Evolutionary conservation across 139 green algal species (phyloP).

Genomic region (Spirogloea muscicola): DNA sequence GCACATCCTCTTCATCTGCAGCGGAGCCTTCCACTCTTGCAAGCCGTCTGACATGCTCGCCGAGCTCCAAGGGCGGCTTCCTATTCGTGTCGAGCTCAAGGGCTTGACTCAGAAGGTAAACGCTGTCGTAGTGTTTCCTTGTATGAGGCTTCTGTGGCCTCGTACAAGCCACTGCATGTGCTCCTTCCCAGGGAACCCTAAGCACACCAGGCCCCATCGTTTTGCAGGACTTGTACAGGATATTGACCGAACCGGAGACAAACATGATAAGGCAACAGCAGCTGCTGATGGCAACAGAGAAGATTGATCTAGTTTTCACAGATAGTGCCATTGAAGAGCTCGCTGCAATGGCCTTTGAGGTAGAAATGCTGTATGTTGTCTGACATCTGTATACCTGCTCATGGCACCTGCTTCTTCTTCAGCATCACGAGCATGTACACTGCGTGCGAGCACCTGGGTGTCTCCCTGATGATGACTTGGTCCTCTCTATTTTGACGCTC

Average conservation of each 20-base stretch:
- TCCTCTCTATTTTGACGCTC: no score
- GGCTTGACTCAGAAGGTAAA: slow-evolving; percentile 53
- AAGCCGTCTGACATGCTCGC: slow-evolving; percentile 86
- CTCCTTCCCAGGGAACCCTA: neutral
- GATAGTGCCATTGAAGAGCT: slow-evolving; percentile 61
- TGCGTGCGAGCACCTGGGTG: no score
- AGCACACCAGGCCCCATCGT: neutral
- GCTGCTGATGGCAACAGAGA: slow-evolving; percentile 82
- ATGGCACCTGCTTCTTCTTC: no score
- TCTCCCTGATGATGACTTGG: no score
- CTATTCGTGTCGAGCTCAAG: slow-evolving; percentile 92
- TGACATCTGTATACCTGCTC: no score
- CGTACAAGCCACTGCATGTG: neutral
- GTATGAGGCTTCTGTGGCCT: neutral
- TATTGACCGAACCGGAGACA: slow-evolving; percentile 74
- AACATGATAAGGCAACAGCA: slow-evolving; percentile 91
- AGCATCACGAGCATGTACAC: no score
- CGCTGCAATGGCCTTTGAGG: slow-evolving; percentile 66
- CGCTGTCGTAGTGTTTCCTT: neutral
- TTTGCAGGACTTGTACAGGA: slow-evolving; percentile 64
- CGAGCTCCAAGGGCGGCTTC: slow-evolving; percentile 82
- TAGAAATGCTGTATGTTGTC: slow-evolving; percentile 34
- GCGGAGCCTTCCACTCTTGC: slow-evolving; percentile 81
- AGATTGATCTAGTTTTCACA: slow-evolving; percentile 81
- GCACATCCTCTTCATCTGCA: slow-evolving; percentile 93